These are phyloP conservation scores for Alternaria sp. DNA, from an alignment of 2,329 filamentous ascomycete genomes.

Conservation along the genomic window DNA sequence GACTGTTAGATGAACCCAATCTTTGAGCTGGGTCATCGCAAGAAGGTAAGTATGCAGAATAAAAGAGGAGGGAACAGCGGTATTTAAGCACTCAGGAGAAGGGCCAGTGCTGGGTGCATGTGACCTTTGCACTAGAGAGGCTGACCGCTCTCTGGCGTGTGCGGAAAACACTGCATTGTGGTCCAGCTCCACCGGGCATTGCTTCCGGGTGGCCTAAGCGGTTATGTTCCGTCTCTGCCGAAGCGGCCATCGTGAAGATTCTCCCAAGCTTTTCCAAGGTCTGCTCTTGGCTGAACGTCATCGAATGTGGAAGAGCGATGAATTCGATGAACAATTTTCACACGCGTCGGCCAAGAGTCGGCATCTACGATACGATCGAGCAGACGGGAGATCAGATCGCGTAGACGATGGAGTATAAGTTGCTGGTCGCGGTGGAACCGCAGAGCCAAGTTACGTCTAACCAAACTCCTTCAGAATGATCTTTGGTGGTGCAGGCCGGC, in stretches of 20 bases:
- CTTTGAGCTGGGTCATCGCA: slow-evolving; percentile 42
- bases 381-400: neutral
- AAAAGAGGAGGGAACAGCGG: neutral
- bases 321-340: neutral
- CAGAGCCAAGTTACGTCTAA: neutral
- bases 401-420: slow-evolving; percentile 1
- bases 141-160: neutral
- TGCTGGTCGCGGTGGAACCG: neutral
- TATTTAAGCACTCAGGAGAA: neutral
- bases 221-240: neutral
- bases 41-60: slow-evolving; percentile 42
- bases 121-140: neutral
- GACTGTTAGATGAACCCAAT: slow-evolving; percentile 36
- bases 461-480: neutral
- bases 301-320: neutral
- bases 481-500: neutral
- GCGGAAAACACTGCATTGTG: neutral
- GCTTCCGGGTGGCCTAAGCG: neutral
- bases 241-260: neutral
- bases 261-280: neutral
- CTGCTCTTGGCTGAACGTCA: slow-evolving; percentile 9
- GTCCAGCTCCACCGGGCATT: neutral
- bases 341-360: neutral
- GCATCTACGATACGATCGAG: neutral
- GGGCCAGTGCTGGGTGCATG: neutral